Evolutionary conservation across 164 flowering plant species (phyloP).

Genomic region (Macadamia tetraphylla): DNA sequence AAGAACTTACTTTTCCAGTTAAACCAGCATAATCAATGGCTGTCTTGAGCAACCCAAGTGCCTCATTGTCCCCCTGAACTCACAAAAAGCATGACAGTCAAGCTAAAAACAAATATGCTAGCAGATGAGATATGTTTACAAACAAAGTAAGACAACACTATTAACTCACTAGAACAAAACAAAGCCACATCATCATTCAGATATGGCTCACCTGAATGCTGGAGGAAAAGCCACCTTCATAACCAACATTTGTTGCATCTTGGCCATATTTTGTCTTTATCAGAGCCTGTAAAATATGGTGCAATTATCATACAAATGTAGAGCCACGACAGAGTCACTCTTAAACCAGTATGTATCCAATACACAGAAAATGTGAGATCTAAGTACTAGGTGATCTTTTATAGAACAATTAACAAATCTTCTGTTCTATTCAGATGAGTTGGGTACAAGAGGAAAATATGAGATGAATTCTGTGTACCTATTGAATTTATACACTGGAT

Average conservation of each 20-base stretch:
- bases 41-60: conserved; percentile 83
- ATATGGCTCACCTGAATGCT: conserved; percentile 57
- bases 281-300: conserved; percentile 42
- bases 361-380: too few species aligned
- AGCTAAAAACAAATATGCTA: neutral
- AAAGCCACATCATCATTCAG: neutral
- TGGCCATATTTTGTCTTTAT: conserved; percentile 92
- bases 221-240: conserved; percentile 97
- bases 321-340: neutral
- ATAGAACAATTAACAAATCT: too few species aligned
- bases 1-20: conserved; percentile 47
- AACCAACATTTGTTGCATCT: conserved; percentile 94
- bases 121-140: too few species aligned
- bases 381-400: too few species aligned
- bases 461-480: too few species aligned
- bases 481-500: too few species aligned
- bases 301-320: too few species aligned
- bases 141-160: too few species aligned
- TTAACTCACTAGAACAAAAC: too few species aligned
- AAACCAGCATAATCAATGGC: conserved; percentile 92
- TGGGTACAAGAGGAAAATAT: too few species aligned
- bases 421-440: too few species aligned
- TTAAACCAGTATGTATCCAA: too few species aligned
- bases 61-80: conserved; percentile 85
- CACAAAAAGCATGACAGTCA: neutral